These are phyloP conservation scores for Pseudopithomyces maydicus DNA, from an alignment of 2,329 filamentous ascomycete genomes.

Conservation along the genomic window DNA sequence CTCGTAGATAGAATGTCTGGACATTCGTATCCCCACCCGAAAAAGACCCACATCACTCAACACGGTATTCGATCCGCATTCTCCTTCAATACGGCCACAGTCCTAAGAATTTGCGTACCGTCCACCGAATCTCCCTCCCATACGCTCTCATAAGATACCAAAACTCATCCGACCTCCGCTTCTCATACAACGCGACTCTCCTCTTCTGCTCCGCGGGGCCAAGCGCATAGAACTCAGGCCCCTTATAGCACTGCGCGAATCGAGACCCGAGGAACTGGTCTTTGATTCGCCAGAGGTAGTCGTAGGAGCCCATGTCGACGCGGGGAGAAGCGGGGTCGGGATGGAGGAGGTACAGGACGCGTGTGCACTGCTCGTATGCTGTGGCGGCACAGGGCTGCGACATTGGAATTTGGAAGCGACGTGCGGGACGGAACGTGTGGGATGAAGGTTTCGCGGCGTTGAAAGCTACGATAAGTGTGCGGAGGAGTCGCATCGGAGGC, in stretches of 20 bases:
- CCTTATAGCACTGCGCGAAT: neutral
- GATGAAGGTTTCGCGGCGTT: too few relatives aligned
- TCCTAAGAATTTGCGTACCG: neutral
- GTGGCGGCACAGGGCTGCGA: neutral
- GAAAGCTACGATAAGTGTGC: too few relatives aligned
- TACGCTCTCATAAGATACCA: conserved; percentile 1
- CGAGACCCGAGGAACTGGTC: neutral
- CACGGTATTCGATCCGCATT: neutral
- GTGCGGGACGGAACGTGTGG: too few relatives aligned
- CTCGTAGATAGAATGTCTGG: too few relatives aligned
- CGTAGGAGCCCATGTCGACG: conserved; percentile 3
- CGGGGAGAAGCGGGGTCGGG: neutral
- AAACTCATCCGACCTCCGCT: conserved; percentile 1
- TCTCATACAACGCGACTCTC: neutral
- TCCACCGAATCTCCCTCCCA: neutral
- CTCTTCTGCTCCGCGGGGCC: neutral
- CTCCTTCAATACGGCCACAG: neutral
- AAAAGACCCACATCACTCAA: too few relatives aligned
- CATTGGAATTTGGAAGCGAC: too few relatives aligned
- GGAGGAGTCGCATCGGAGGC: too few relatives aligned
- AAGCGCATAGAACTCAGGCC: neutral
- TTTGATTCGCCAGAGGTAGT: conserved; percentile 8
- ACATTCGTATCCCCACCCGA: neutral
- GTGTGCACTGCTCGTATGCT: neutral
- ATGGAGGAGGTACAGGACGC: neutral